phyloP scores from a whole-genome alignment of 805 yeast species.

The Pichia nakasei region DNA sequence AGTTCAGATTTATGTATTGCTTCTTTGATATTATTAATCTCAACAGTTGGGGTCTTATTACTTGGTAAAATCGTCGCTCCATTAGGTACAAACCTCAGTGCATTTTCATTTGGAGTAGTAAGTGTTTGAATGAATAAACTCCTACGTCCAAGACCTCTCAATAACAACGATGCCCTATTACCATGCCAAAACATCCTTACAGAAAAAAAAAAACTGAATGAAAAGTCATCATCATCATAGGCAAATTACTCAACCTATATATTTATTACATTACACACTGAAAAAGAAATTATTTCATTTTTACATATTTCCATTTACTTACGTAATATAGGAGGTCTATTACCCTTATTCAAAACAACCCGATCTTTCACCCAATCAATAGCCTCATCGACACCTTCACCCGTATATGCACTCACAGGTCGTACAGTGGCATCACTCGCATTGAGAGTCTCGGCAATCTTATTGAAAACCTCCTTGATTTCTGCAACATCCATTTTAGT shows the following conservation, averaged over 20 bases:
- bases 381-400: conserved; percentile 79
- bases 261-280: no score
- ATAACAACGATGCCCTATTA: background rate
- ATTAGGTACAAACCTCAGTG: conserved; percentile 76
- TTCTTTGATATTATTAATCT: conserved; percentile 66
- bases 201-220: background rate
- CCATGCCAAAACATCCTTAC: background rate
- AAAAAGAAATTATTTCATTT: no score
- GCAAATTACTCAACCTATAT: no score
- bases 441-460: conserved; percentile 71
- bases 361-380: conserved; percentile 82
- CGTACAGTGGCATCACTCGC: conserved; percentile 88
- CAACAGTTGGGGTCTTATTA: conserved; percentile 49
- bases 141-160: conserved; percentile 5
- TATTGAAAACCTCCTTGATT: conserved; percentile 74
- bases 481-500: conserved; percentile 67
- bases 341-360: conserved; percentile 54
- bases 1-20: conserved; percentile 61
- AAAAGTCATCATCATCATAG: background rate
- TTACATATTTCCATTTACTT: background rate
- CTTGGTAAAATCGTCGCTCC: conserved; percentile 47
- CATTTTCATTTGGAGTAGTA: conserved; percentile 80
- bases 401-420: conserved; percentile 79
- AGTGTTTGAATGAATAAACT: conserved; percentile 68
- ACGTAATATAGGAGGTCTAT: conserved; percentile 13